A percentile compares a stretch with the other conserved stretches of the same genome.
Conservation (phyloP, 331 rosid species). For the Stylosanthes scabra region DNA sequence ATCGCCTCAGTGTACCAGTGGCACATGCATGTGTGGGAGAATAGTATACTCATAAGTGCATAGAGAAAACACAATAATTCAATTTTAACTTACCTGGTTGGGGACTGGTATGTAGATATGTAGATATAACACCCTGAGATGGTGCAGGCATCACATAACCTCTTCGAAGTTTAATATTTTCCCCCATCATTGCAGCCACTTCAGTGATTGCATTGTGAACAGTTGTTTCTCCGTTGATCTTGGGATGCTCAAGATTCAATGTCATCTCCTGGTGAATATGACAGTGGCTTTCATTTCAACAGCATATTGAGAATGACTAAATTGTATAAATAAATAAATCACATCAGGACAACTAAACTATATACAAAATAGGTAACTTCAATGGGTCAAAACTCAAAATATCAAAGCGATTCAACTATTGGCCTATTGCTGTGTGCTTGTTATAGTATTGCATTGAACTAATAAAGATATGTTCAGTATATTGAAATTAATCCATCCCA, state of each 20-base stretch:
- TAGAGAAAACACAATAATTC: not conserved
- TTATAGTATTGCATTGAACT: not conserved
- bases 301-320: not conserved
- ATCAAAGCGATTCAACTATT: not conserved
- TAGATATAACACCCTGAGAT: conserved; percentile 65
- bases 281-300: conserved; percentile 25
- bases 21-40: not conserved
- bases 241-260: conserved; percentile 79
- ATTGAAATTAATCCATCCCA: not conserved
- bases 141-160: conserved; percentile 71
- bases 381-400: not conserved
- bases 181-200: conserved; percentile 97
- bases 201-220: conserved; percentile 82
- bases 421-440: not conserved
- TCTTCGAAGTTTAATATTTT: conserved; percentile 78
- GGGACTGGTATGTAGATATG: conserved; percentile 93
- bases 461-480: not conserved
- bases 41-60: not conserved
- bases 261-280: conserved; percentile 57
- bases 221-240: conserved; percentile 77
- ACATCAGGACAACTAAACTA: conserved; percentile 10
- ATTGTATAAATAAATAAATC: conserved; percentile 61
- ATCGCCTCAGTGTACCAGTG: not conserved
- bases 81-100: conserved; percentile 63
- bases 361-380: not conserved